Evolutionary conservation across 495 filamentous ascomycete species (phyloP).

Genomic region (Aspergillus asperescens): DNA sequence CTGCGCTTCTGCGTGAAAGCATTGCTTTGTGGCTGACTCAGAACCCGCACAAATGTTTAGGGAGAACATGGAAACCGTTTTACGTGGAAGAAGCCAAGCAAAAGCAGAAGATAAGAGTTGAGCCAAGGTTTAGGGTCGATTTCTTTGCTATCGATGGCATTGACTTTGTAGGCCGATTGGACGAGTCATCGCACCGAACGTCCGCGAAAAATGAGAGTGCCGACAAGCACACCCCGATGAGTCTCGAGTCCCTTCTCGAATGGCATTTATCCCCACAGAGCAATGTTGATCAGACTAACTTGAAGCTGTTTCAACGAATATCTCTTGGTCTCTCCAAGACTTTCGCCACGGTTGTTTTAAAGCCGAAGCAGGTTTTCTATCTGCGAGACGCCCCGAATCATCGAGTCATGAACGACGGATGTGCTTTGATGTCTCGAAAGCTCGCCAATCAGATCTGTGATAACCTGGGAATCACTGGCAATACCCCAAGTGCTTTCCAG

Average conservation of each 20-base stretch:
- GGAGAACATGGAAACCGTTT: conserved; percentile 45
- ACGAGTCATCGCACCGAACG: conserved; percentile 9
- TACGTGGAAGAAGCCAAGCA: conserved; percentile 39
- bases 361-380: conserved; percentile 36
- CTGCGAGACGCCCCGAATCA: conserved; percentile 25
- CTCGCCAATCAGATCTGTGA: conserved; percentile 58
- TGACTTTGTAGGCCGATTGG: conserved; percentile 29
- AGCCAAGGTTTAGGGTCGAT: conserved; percentile 39
- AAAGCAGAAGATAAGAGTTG: conserved; percentile 29
- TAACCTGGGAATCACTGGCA: conserved; percentile 49
- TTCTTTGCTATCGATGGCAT: conserved; percentile 51
- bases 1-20: conserved; percentile 29
- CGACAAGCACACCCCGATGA: conserved; percentile 32
- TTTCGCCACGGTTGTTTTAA: conserved; percentile 42
- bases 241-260: conserved; percentile 40
- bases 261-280: conserved; percentile 42
- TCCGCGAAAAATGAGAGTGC: conserved; percentile 23
- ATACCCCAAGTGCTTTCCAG: conserved; percentile 71
- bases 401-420: conserved; percentile 76
- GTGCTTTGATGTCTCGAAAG: conserved; percentile 61
- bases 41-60: conserved; percentile 37
- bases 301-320: conserved; percentile 51
- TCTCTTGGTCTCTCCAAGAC: conserved; percentile 42
- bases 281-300: conserved; percentile 41
- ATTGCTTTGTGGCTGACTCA: conserved; percentile 41